phyloP scores from a whole-genome alignment of 805 yeast genomes.

The Teunomyces panamensis region DNA sequence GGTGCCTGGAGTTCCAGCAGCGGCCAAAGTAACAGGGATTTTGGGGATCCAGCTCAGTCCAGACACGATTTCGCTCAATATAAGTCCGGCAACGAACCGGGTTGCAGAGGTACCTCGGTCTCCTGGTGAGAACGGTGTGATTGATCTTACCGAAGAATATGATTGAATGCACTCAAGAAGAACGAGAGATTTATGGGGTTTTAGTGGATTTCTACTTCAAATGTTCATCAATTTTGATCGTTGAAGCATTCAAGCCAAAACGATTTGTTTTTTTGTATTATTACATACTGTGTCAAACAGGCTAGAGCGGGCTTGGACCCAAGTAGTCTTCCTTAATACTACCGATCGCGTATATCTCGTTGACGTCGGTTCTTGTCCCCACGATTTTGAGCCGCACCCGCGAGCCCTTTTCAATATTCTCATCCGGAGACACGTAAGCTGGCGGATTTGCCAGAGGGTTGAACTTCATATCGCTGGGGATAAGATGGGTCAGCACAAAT shows the following conservation, averaged over 20 bases:
- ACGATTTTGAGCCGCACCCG: constrained; percentile 92
- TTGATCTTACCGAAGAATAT: constrained; percentile 14
- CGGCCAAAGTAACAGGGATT: constrained; percentile 12
- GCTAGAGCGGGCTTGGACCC: constrained; percentile 65
- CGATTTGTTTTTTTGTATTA: not conserved
- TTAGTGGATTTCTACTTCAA: no score
- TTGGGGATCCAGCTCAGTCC: constrained; percentile 19
- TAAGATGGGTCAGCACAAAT: constrained; percentile 90
- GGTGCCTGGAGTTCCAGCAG: no score
- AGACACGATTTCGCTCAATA: not conserved
- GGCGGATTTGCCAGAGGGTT: constrained; percentile 97
- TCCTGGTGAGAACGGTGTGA: constrained; percentile 5
- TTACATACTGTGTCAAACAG: constrained; percentile 5
- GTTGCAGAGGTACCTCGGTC: not conserved
- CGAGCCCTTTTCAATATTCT: constrained; percentile 90
- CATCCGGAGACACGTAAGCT: constrained; percentile 94
- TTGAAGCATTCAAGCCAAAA: no score
- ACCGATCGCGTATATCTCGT: constrained; percentile 96
- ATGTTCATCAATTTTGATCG: no score
- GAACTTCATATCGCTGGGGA: constrained; percentile 89
- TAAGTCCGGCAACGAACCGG: not conserved
- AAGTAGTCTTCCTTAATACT: constrained; percentile 96
- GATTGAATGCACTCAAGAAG: not conserved
- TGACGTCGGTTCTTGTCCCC: constrained; percentile 96
- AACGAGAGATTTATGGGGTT: no score